Evolutionary conservation across 345 rosid species (phyloP), one percentile per base, ranked within the genome.

Genomic region (Excoecaria cochinchinensis): DNA sequence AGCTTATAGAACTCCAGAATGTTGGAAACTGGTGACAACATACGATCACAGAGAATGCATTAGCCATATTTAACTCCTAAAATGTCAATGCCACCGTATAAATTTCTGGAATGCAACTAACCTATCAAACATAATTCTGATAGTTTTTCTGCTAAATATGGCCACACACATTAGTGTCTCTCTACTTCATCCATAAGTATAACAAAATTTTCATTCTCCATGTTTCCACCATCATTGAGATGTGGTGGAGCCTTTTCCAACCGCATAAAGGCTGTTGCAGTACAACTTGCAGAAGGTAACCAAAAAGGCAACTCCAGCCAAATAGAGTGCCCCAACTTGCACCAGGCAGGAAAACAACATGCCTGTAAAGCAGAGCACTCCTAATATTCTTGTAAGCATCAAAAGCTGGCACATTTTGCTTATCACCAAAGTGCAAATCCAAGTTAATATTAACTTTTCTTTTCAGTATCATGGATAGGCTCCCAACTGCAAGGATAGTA

Each of bases 401-500:
- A 53, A 15, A 16, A 56, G 60, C 25, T 56, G 8, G 60, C 24
- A 19, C 7, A 44, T 44, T 44, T 44, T 44, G 48, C 48, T 6
- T 5, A 6, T 44, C 48, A 44, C 7, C 48, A 0, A 5, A 44
- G 8, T 31, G 31, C 48, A 44, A 44, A 44, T 44, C 48, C 1
- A 44, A 44, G 8, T 44, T 6, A 44, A 4, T 44, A 44, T 56
- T 56, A 17, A 56, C 22, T 16, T 19, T 56, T 6, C 60, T 55
- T 19, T 16, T 12, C 19, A 47, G 50, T 14, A 31, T 38, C 5
- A 52, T 60, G 62, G 38, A 21, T 5, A 24, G 71, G 52, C 24
- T 67, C 24, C 48, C 56, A 67, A 22, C 40, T 47, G 16, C 56
- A 38, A 78, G 47, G 66, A 67, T 80, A 61, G 67, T 72, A 67